Conservation (phyloP, 2,329 filamentous ascomycete genomes). For the Pseudopithomyces chartarum region DNA sequence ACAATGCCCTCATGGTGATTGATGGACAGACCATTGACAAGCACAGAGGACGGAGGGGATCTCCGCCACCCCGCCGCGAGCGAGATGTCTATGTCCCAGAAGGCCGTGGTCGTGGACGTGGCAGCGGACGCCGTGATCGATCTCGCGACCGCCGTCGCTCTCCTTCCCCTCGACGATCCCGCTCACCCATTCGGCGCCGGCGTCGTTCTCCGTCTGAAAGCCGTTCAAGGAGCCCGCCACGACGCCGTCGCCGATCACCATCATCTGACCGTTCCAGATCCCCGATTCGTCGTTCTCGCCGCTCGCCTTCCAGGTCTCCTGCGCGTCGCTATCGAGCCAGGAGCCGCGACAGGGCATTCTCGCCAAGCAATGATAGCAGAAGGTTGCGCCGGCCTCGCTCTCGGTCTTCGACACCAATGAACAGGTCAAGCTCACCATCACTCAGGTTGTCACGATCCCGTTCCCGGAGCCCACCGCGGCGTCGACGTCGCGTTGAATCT, state of each 20-base stretch:
- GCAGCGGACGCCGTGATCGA: slow-evolving; percentile 42
- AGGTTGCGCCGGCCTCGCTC: slow-evolving; percentile 46
- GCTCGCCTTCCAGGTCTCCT: slow-evolving; percentile 24
- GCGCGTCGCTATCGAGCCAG: slow-evolving; percentile 19
- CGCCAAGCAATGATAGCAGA: slow-evolving; percentile 37
- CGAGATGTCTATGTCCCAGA: slow-evolving; percentile 63
- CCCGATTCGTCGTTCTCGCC: slow-evolving; percentile 28
- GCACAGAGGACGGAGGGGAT: slow-evolving; percentile 53
- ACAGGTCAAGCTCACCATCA: slow-evolving; percentile 61
- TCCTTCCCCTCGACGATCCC: slow-evolving; percentile 34
- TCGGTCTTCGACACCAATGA: slow-evolving; percentile 55
- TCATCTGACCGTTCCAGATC: slow-evolving; percentile 45
- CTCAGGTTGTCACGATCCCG: slow-evolving; percentile 50
- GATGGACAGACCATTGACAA: slow-evolving; percentile 18
- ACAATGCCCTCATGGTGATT: no score
- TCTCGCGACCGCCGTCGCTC: slow-evolving; percentile 42
- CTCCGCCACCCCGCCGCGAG: slow-evolving; percentile 55
- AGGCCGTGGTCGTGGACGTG: slow-evolving; percentile 50
- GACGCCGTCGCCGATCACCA: slow-evolving; percentile 29
- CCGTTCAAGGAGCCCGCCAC: slow-evolving; percentile 49
- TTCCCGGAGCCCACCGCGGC: slow-evolving; percentile 39
- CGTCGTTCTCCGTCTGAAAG: slow-evolving; percentile 34
- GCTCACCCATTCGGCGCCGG: slow-evolving; percentile 32
- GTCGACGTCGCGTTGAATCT: slow-evolving; percentile 42
- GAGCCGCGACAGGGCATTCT: slow-evolving; percentile 31